A percentile compares a stretch with the other conserved stretches of the same genome.
These are phyloP conservation scores for Carex kokanica DNA, from an alignment of 176 grass and related monocot genomes.

Conservation along the genomic window DNA sequence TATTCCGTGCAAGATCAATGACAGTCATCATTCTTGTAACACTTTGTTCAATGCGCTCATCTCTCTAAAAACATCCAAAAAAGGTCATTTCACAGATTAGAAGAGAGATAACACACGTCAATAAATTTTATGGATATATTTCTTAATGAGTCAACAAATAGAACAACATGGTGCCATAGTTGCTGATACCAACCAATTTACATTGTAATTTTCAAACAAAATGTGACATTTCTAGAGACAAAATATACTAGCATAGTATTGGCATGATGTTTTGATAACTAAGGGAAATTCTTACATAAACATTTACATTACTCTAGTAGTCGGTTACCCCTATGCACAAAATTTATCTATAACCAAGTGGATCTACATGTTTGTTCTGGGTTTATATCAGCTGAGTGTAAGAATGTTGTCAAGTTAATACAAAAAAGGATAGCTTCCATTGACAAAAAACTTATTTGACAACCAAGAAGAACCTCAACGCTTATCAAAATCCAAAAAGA, in stretches of 20 bases:
- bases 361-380: not conserved
- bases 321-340: not conserved
- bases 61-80: slow-evolving; percentile 61
- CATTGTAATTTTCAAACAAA: not conserved
- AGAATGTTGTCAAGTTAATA: not conserved
- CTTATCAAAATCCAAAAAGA: not conserved
- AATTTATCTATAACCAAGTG: not conserved
- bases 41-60: slow-evolving; percentile 95
- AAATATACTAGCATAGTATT: not conserved
- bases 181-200: not conserved
- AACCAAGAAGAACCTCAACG: not conserved
- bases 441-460: not conserved
- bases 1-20: slow-evolving; percentile 94
- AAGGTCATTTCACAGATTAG: not conserved
- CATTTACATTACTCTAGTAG: not conserved
- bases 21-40: slow-evolving; percentile 97
- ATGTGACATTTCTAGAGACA: not conserved
- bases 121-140: not conserved
- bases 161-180: not conserved
- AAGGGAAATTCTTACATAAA: not conserved
- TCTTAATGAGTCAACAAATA: not conserved
- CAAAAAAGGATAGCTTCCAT: not conserved
- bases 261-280: not conserved
- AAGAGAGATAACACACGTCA: not conserved
- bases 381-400: not conserved